phyloP scores from a whole-genome alignment of 2,329 filamentous ascomycete genomes.

The Diplocarpon rosae region DNA sequence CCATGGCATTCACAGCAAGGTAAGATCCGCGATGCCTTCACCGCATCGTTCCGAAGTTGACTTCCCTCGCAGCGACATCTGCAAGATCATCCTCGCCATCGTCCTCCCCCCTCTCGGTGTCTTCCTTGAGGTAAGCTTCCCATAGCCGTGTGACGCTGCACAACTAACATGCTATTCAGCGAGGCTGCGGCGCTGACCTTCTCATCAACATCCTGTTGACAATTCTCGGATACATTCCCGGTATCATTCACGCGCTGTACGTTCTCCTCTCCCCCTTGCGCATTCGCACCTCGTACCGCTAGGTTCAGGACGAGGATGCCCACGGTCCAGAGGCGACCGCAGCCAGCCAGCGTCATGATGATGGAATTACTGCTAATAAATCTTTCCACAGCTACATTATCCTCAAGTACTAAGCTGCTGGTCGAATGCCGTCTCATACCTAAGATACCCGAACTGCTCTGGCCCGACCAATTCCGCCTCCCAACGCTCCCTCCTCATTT shows the following conservation, averaged over 20 bases:
- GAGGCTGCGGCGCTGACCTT: conserved; percentile 75
- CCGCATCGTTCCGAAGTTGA: conserved; percentile 9
- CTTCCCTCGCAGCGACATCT: conserved; percentile 47
- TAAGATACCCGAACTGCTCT: neutral
- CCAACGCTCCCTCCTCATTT: conserved; percentile 7
- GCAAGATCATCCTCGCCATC: conserved; percentile 80
- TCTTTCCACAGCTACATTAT: conserved; percentile 58
- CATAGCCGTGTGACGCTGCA: neutral
- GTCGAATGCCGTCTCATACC: neutral
- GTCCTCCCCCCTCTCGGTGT: conserved; percentile 84
- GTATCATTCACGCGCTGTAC: conserved; percentile 85
- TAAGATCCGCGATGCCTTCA: conserved; percentile 24
- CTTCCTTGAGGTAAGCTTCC: conserved; percentile 56
- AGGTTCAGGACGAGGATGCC: neutral
- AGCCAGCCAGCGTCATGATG: neutral
- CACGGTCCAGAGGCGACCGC: neutral
- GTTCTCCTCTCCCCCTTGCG: conserved; percentile 26
- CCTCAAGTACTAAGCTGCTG: conserved; percentile 60
- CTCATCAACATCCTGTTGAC: conserved; percentile 90
- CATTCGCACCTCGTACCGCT: neutral
- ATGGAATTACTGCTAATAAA: conserved; percentile 8
- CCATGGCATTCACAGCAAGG: conserved; percentile 48
- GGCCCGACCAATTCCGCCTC: conserved; percentile 12
- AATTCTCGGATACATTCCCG: conserved; percentile 59
- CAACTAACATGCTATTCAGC: conserved; percentile 29